These are phyloP conservation scores for Eutrema salsugineum DNA, from an alignment of 441 rosid species.

Conservation along the genomic window DNA sequence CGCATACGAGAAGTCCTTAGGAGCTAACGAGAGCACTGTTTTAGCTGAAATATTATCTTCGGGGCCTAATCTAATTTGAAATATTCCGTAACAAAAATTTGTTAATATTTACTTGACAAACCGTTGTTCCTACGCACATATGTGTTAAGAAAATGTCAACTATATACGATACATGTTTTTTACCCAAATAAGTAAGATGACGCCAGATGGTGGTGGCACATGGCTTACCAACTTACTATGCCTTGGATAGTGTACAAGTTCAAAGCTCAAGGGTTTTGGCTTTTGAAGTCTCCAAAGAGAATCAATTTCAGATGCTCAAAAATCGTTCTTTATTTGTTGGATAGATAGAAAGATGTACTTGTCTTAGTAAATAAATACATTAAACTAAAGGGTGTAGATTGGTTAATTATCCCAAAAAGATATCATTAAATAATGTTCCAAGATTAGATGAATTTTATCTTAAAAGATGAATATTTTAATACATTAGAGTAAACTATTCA, in stretches of 20 bases:
- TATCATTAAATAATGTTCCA: not conserved
- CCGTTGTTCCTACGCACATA: too few species aligned
- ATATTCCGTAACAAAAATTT: too few species aligned
- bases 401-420: not conserved
- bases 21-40: too few species aligned
- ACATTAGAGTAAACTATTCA: not conserved
- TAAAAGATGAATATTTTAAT: too few species aligned
- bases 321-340: conserved; percentile 2
- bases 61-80: too few species aligned
- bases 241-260: conserved; percentile 12
- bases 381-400: not conserved
- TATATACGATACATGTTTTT: not conserved
- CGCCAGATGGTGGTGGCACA: conserved; percentile 18
- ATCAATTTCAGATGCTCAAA: conserved; percentile 22
- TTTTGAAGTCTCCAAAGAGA: conserved; percentile 16
- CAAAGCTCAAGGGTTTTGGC: conserved; percentile 14
- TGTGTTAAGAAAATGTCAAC: too few species aligned
- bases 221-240: conserved; percentile 19
- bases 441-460: not conserved
- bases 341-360: not conserved
- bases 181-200: conserved; percentile 1
- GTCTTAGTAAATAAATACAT: not conserved
- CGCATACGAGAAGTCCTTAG: too few species aligned
- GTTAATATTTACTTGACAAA: too few species aligned
- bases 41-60: too few species aligned